Evolutionary conservation across 305 asterid genomes (phyloP), one percentile per base, ranked within the genome.

Genomic region (Fraxinus floribunda): DNA sequence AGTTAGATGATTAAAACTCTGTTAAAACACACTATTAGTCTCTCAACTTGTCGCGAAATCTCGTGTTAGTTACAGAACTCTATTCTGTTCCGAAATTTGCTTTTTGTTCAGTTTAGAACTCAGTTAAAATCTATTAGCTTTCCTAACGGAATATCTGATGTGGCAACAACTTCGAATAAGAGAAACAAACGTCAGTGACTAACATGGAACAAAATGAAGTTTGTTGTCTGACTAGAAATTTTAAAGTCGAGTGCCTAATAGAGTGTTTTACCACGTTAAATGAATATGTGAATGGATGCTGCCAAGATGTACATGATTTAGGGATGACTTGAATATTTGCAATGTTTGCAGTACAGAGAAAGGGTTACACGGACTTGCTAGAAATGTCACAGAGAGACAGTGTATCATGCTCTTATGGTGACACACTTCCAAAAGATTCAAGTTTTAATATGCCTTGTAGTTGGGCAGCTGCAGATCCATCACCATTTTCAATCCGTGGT

Each of bases 401-500:
- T 75, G 84, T 84, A 73, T 84, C 88, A 1, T 78, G 84, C 85
- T 88, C 79, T 81, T 92, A 89, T 75, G 94, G 99, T 29, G 77
- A 91, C 62, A 95, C 98, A 81, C 98, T 95, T 62, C 90, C 93
- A 13, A 91, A 90, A 80, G 98, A 92, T 84, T 16, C 89, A 5
- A 90, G 81, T 72, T 83, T 75, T 74, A 91, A 79, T 81, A 84
- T 83, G 91, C 93, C 95, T 0, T 93, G 93, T 83, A 93, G 92
- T 85, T 95, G 97, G 92, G 90, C 96, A 1, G 83, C 87, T 74
- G 93, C 90, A n/a, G 97, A 94, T 88, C 94, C 98, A 80, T 88
- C 97, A 4, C 89, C 94, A 4, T 95, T 90, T 83, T 90, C 90
- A 46, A 85, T 95, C 79, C 98, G 99, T 24, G 97, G 94, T 30